These are phyloP conservation scores for Colletotrichum sp. DNA, from an alignment of 2,329 filamentous ascomycete genomes.

Conservation along the genomic window DNA sequence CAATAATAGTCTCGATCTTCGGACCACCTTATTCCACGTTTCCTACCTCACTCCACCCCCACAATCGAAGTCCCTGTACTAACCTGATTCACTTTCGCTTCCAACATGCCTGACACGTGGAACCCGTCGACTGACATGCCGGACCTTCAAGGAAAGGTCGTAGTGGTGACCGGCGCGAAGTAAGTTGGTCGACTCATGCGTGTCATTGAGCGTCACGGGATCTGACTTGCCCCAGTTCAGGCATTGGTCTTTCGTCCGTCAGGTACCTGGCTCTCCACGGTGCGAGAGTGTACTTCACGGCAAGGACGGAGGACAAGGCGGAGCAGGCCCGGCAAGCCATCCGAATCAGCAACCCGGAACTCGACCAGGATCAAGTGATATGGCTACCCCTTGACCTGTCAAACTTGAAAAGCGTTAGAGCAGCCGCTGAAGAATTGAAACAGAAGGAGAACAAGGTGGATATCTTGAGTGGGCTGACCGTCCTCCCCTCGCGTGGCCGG, in stretches of 20 bases:
- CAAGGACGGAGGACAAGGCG: constrained; percentile 26
- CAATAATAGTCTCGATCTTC: not conserved
- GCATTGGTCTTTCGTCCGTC: constrained; percentile 26
- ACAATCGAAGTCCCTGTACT: not conserved
- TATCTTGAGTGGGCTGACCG: constrained; percentile 26
- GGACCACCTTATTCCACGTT: not conserved
- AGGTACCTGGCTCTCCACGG: constrained; percentile 27
- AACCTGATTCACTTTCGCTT: not conserved
- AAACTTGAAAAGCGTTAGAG: constrained; percentile 22
- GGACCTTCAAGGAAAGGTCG: constrained; percentile 26
- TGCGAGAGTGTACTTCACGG: constrained; percentile 30
- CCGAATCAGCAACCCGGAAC: not conserved
- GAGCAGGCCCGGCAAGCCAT: constrained; percentile 6
- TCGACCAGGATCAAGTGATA: constrained; percentile 5
- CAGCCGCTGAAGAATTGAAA: constrained; percentile 24
- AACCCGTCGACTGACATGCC: constrained; percentile 22
- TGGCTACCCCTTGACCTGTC: constrained; percentile 29
- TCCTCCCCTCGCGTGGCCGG: not conserved
- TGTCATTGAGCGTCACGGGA: not conserved
- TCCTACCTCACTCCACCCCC: not conserved
- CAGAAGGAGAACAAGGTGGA: constrained; percentile 27
- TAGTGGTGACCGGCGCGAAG: constrained; percentile 30
- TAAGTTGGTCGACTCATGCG: constrained; percentile 8
- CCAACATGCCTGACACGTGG: constrained; percentile 9
- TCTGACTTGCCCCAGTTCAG: constrained; percentile 17